Evolutionary conservation across 768 basidiomycete species (phyloP).

Genomic region (Cyclocybe aegerita): DNA sequence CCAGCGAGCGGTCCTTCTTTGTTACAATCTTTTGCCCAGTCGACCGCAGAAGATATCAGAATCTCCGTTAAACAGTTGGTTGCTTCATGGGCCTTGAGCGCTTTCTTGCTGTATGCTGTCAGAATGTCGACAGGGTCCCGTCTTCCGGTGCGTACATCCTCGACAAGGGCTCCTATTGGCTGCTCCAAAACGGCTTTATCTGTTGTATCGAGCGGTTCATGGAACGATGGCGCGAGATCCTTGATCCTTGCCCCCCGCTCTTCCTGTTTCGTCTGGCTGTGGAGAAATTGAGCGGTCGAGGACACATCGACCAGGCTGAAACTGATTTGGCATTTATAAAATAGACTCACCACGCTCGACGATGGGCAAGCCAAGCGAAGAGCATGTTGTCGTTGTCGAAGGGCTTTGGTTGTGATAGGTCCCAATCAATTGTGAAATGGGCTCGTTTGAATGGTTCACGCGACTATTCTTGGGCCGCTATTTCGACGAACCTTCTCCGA

Average conservation of each 20-base stretch:
- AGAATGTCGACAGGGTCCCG: slow-evolving; percentile 35
- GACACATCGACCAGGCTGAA: neutral
- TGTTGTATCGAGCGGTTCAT: slow-evolving; percentile 22
- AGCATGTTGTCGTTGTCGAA: slow-evolving; percentile 14
- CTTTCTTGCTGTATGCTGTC: slow-evolving; percentile 45
- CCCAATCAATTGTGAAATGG: neutral
- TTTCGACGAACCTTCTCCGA: slow-evolving; percentile 13
- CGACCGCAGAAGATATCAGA: slow-evolving; percentile 41
- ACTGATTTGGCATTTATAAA: neutral
- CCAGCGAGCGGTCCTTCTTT: slow-evolving; percentile 49
- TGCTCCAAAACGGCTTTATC: slow-evolving; percentile 30
- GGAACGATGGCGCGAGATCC: slow-evolving; percentile 24
- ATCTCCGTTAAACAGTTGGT: slow-evolving; percentile 67
- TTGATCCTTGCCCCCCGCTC: slow-evolving; percentile 32
- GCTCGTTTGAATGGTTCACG: slow-evolving; percentile 1
- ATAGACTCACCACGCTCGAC: slow-evolving; percentile 20
- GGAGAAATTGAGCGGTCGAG: neutral
- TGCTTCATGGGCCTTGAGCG: slow-evolving; percentile 44
- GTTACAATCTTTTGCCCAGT: slow-evolving; percentile 33
- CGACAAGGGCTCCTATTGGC: slow-evolving; percentile 27
- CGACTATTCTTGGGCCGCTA: slow-evolving; percentile 7
- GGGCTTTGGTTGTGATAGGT: neutral
- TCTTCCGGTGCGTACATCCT: slow-evolving; percentile 27
- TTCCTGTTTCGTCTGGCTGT: slow-evolving; percentile 33
- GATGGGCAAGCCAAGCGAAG: slow-evolving; percentile 22